Conservation (phyloP, 2,329 filamentous ascomycete genomes). For the Rutstroemia sp. region DNA sequence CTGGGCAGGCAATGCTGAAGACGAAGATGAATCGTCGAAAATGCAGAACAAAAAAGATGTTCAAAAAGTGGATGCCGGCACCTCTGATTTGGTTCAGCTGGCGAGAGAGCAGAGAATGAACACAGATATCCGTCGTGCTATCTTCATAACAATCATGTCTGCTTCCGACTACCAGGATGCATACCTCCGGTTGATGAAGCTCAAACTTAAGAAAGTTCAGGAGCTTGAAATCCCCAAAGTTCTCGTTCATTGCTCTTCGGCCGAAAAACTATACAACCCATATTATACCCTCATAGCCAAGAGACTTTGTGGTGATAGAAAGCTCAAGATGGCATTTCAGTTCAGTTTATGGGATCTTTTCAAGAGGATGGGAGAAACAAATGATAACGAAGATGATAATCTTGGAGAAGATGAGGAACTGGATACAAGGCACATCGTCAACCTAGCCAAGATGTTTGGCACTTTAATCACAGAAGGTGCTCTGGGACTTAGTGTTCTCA, state of each 20-base stretch:
- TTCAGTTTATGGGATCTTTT: constrained; percentile 83
- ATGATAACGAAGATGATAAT: constrained; percentile 52
- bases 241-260: constrained; percentile 76
- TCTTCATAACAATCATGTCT: constrained; percentile 86
- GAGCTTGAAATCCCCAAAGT: constrained; percentile 82
- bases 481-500: constrained; percentile 51
- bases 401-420: constrained; percentile 47
- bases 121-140: constrained; percentile 46
- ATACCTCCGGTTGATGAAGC: constrained; percentile 68
- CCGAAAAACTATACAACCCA: constrained; percentile 79
- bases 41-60: not conserved
- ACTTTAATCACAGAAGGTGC: constrained; percentile 52
- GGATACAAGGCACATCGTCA: constrained; percentile 53
- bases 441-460: constrained; percentile 60
- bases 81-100: constrained; percentile 29
- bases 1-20: constrained; percentile 48
- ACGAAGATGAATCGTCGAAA: constrained; percentile 21
- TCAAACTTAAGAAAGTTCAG: constrained; percentile 79
- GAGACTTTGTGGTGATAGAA: constrained; percentile 67
- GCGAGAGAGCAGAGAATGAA: constrained; percentile 32
- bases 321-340: constrained; percentile 77
- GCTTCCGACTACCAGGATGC: constrained; percentile 80
- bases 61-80: constrained; percentile 29
- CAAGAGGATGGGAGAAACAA: constrained; percentile 71
- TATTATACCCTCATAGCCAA: constrained; percentile 86